Evolutionary conservation across 2,329 filamentous ascomycete species (phyloP).

Genomic region (Cladosporium sp.): DNA sequence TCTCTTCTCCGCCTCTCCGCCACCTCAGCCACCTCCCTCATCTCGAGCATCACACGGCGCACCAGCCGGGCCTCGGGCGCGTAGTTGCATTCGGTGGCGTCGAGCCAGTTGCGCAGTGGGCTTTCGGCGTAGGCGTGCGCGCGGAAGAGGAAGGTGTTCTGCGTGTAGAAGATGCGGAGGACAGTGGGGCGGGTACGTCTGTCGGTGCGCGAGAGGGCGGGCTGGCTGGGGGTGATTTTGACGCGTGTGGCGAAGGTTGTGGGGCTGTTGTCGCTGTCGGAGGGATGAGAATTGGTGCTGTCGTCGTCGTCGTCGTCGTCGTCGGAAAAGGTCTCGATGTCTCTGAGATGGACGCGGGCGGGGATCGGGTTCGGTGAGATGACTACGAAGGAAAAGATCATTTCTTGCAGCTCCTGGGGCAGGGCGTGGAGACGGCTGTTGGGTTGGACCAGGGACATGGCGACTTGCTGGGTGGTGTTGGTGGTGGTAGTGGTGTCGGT

Average conservation of each 20-base stretch:
- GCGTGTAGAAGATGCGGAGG: not conserved
- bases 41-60: not conserved
- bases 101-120: not conserved
- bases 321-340: not conserved
- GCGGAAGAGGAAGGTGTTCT: constrained; percentile 6
- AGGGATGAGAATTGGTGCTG: not conserved
- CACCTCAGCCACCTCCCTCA: not conserved
- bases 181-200: not conserved
- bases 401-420: not conserved
- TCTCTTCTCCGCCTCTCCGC: not conserved
- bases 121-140: not conserved
- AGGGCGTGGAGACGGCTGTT: not conserved
- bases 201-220: not conserved
- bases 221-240: not conserved
- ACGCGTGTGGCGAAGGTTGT: not conserved
- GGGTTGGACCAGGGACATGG: not conserved
- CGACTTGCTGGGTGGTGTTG: not conserved
- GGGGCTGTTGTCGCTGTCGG: not conserved
- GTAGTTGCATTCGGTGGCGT: not conserved
- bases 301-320: not conserved
- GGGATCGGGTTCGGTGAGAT: not conserved
- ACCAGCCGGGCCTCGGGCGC: not conserved
- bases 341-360: not conserved
- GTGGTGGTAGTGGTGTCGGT: not conserved
- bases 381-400: not conserved